These are phyloP conservation scores for Nicotiana obtusifolia DNA, from an alignment of 257 asterid genomes.

Conservation along the genomic window DNA sequence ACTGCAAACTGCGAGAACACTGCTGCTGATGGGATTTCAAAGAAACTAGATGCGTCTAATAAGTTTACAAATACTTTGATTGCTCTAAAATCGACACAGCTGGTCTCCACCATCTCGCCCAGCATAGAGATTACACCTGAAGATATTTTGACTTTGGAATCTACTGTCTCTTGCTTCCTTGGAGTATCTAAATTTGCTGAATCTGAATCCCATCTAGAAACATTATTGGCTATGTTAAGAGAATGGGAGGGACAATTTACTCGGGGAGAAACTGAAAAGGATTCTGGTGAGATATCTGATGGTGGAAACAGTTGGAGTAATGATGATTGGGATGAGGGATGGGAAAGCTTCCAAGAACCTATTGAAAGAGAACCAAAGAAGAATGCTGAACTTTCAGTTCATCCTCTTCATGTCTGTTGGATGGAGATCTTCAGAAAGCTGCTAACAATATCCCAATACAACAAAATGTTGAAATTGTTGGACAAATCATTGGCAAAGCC, in stretches of 20 bases:
- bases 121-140: conserved; percentile 57
- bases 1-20: conserved; percentile 21
- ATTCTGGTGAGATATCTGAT: conserved; percentile 39
- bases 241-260: conserved; percentile 85
- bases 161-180: conserved; percentile 75
- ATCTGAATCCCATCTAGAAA: conserved; percentile 38
- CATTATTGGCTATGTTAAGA: conserved; percentile 55
- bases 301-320: conserved; percentile 55
- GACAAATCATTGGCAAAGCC: conserved; percentile 39
- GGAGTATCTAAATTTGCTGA: conserved; percentile 51
- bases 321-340: conserved; percentile 96
- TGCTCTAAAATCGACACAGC: conserved; percentile 82
- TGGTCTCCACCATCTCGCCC: conserved; percentile 63
- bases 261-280: conserved; percentile 22
- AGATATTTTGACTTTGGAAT: conserved; percentile 54
- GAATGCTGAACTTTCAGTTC: conserved; percentile 25
- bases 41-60: conserved; percentile 35
- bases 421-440: conserved; percentile 44
- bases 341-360: conserved; percentile 91
- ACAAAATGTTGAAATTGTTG: conserved; percentile 44
- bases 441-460: conserved; percentile 29
- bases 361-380: conserved; percentile 42
- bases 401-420: conserved; percentile 88
- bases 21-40: conserved; percentile 28
- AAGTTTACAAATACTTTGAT: conserved; percentile 58